Evolutionary conservation across 768 basidiomycete species (phyloP), one percentile per base, ranked within the genome.

Genomic region (Pleurotus salmoneostramineus): DNA sequence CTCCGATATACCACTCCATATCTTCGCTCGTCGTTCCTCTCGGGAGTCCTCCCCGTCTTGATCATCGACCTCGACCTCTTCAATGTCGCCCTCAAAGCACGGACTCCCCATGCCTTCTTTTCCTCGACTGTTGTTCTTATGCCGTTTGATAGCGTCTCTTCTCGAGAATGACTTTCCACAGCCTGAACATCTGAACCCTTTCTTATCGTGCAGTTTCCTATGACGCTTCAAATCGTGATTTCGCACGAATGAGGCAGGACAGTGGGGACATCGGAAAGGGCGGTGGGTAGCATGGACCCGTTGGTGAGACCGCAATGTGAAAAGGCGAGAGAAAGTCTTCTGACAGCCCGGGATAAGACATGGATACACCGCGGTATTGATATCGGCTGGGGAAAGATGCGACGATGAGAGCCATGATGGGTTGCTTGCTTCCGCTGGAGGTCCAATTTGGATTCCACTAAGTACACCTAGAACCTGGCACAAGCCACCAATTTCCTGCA

Each of bases 161-260:
- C 87, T 73, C 2, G 87, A 88, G 65, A 91, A 92, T 17, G 86
- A 72, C 69, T 89, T 90, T 47, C 78, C 79, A 65, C 90, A 92
- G 2, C 88, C 89, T 37, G 72, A 77, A 64, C 90, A 92, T 62
- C 85, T 82, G 82, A 82, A 92, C 27, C 85, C 87, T 61, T 81
- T 87, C 62, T 79, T 83, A 59, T 86, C 87, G 67, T 92, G 90
- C 40, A 88, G 72, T 63, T 83, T 83, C 50, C 81, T 66, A 68
- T 92, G 90, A n/a, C 90, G 82, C 71, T 89, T 91, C 48, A 91
- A 76, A 67, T 91, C 90, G 61, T 91, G 89, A 60, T 87, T 89
- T 49, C 90, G 81, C 3, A 85, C 83, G 69, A 92, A 92, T 12
- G 87, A 87, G 4, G 88, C 88, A 5, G 89, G 84, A 58, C 90